Evolutionary conservation across 495 filamentous ascomycete genomes (phyloP).

Genomic region (Neurospora sp.): DNA sequence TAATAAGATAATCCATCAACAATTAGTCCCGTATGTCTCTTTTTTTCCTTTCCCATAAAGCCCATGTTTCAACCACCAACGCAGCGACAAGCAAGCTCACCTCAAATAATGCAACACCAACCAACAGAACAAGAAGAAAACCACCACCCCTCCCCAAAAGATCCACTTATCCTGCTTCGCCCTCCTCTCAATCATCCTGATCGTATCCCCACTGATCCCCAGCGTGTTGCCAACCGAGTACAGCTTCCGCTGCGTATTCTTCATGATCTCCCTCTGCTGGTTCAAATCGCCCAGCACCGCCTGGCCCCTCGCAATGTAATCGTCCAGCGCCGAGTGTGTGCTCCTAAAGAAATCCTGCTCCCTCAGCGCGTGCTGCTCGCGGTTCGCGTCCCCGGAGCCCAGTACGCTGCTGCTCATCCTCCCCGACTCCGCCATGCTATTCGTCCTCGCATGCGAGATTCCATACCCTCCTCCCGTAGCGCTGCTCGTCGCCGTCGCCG

Average conservation of each 20-base stretch:
- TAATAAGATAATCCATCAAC: background rate
- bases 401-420: conserved; percentile 29
- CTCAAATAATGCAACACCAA: conserved; percentile 73
- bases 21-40: background rate
- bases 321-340: conserved; percentile 76
- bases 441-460: conserved; percentile 18
- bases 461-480: conserved; percentile 18
- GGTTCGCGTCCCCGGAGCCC: conserved; percentile 46
- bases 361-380: conserved; percentile 76
- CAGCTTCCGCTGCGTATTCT: conserved; percentile 80
- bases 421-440: conserved; percentile 16
- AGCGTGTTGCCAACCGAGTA: conserved; percentile 92
- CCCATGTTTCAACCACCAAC: background rate
- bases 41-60: background rate
- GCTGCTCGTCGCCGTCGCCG: conserved; percentile 38
- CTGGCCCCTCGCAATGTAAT: conserved; percentile 84
- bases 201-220: conserved; percentile 90
- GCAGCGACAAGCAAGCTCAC: conserved; percentile 27
- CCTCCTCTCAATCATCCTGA: conserved; percentile 85
- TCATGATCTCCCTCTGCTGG: conserved; percentile 87
- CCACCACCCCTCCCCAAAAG: conserved; percentile 75
- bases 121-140: conserved; percentile 94
- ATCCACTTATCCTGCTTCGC: conserved; percentile 97
- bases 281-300: conserved; percentile 83
- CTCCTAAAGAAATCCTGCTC: conserved; percentile 79